A percentile compares a stretch with the other conserved stretches of the same genome.
Conservation (phyloP, 179 eudicot genomes). For the Patellifolia procumbens region DNA sequence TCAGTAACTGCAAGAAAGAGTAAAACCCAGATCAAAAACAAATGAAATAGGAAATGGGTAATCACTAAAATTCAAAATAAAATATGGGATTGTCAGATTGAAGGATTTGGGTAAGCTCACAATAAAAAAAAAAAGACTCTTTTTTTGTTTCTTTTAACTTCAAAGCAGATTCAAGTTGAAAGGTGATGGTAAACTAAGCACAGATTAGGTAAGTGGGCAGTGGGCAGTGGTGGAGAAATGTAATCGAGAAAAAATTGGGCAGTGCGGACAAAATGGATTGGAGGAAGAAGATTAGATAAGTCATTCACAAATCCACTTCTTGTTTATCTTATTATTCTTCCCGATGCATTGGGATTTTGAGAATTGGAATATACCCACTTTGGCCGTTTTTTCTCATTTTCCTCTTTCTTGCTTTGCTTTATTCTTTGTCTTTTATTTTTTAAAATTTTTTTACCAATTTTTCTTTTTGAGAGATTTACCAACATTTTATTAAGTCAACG, state of each 20-base stretch:
- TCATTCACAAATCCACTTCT: not conserved
- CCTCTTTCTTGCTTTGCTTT: not conserved
- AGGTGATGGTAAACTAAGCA: not conserved
- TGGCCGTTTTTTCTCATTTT: not conserved
- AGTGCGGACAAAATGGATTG: not conserved
- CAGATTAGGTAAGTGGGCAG: constrained; percentile 7
- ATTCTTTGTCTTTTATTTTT: too few species aligned
- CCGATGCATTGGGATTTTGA: not conserved
- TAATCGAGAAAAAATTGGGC: too few species aligned
- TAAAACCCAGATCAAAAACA: constrained; percentile 18
- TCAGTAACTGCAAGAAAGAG: constrained; percentile 18
- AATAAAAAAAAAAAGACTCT: not conserved
- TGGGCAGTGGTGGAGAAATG: too few species aligned
- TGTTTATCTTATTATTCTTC: too few species aligned
- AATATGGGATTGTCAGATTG: not conserved
- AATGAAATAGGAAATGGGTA: constrained; percentile 20
- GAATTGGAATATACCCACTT: too few species aligned
- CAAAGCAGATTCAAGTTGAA: constrained; percentile 6
- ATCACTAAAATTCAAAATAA: constrained; percentile 8
- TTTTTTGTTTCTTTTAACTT: too few species aligned
- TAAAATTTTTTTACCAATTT: too few species aligned
- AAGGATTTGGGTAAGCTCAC: constrained; percentile 12
- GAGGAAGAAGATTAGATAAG: too few species aligned
- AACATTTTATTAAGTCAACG: too few species aligned
- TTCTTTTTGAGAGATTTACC: too few species aligned